Evolutionary conservation across 1,284 basidiomycete species (phyloP).

Genomic region (Amylostereum chailletii): DNA sequence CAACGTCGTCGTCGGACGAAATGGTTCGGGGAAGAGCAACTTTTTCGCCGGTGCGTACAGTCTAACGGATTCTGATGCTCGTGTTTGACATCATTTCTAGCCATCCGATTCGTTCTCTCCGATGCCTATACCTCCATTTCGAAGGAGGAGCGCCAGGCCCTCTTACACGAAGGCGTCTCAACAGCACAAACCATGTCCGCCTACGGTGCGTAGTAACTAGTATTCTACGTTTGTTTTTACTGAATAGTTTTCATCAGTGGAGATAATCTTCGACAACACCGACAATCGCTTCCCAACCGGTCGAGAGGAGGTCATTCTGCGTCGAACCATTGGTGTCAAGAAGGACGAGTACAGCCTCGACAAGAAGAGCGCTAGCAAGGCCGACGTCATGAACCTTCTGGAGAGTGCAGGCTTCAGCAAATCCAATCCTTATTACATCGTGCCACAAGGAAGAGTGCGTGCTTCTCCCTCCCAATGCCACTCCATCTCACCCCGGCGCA

Average conservation of each 20-base stretch:
- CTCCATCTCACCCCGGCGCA: slow-evolving; percentile 20
- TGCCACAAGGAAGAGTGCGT: slow-evolving; percentile 91
- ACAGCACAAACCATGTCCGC: slow-evolving; percentile 88
- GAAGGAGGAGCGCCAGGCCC: slow-evolving; percentile 85
- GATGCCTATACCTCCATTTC: slow-evolving; percentile 97
- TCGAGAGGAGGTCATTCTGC: slow-evolving; percentile 76
- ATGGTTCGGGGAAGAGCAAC: slow-evolving; percentile 95
- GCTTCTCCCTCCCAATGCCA: not conserved
- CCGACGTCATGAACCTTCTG: slow-evolving; percentile 93
- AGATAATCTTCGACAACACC: slow-evolving; percentile 84
- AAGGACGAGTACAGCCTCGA: slow-evolving; percentile 99
- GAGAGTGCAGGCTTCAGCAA: slow-evolving; percentile 96
- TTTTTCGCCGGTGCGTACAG: slow-evolving; percentile 76
- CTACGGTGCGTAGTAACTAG: slow-evolving; percentile 52
- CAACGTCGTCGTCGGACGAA: slow-evolving; percentile 91
- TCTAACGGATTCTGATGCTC: not conserved
- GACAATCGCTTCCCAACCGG: slow-evolving; percentile 90
- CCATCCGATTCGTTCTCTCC: slow-evolving; percentile 94
- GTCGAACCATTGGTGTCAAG: slow-evolving; percentile 93
- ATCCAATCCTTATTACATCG: slow-evolving; percentile 98
- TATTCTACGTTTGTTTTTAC: slow-evolving; percentile 8
- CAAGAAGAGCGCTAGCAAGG: slow-evolving; percentile 91
- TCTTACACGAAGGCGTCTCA: slow-evolving; percentile 90
- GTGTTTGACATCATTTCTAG: slow-evolving; percentile 27
- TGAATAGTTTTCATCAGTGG: slow-evolving; percentile 37